These are phyloP conservation scores for Cercospora sp. DNA, from an alignment of 2,329 filamentous ascomycete species.

Conservation along the genomic window DNA sequence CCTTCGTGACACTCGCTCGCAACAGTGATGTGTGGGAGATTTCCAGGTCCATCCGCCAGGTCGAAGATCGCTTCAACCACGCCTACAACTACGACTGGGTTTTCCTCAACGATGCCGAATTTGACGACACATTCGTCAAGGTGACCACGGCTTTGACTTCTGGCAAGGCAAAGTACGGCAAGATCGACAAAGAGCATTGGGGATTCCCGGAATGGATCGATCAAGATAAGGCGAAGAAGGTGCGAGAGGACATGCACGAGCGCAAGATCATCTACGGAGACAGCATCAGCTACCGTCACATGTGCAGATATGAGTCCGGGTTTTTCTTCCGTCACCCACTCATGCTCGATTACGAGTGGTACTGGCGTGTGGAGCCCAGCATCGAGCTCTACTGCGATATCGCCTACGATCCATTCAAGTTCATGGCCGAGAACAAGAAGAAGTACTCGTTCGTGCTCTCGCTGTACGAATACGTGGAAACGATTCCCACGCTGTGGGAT, in stretches of 20 bases:
- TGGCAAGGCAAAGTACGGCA: conserved; percentile 85
- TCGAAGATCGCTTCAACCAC: conserved; percentile 97
- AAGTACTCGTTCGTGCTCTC: conserved; percentile 98
- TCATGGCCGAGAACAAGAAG: conserved; percentile 93
- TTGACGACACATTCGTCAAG: conserved; percentile 90
- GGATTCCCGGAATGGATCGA: conserved; percentile 96
- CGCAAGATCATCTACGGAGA: conserved; percentile 98
- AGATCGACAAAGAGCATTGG: conserved; percentile 91
- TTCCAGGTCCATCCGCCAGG: conserved; percentile 87
- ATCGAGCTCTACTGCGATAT: conserved; percentile 96
- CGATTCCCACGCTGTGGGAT: conserved; percentile 93
- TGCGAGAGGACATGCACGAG: conserved; percentile 89
- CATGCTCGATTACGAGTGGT: conserved; percentile 97
- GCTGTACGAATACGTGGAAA: conserved; percentile 94
- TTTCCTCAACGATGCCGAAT: conserved; percentile 94
- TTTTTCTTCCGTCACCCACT: conserved; percentile 97
- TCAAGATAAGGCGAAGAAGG: conserved; percentile 84
- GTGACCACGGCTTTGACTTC: conserved; percentile 87
- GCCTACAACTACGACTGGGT: conserved; percentile 99
- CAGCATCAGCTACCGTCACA: conserved; percentile 94
- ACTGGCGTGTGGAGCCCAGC: conserved; percentile 98
- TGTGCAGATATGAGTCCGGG: conserved; percentile 98
- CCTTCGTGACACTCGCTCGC: conserved; percentile 91
- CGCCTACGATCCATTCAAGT: conserved; percentile 92
- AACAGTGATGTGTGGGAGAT: conserved; percentile 97